Base-by-base conservation (phyloP, 2,329 filamentous ascomycete species). In the Drechslera avenae region DNA sequence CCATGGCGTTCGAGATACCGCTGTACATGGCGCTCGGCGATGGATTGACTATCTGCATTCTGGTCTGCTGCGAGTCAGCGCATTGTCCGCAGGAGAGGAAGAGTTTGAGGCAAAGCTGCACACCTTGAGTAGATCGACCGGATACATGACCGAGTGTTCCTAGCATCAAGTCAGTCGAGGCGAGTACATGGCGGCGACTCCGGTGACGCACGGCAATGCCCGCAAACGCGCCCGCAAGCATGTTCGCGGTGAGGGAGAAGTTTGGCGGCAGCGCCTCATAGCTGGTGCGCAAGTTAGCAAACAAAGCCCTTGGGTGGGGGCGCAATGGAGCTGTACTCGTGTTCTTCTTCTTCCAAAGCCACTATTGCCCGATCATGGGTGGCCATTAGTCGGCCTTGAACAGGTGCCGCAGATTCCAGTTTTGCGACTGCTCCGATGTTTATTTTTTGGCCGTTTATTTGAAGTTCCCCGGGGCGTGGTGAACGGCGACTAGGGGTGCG, bases 71-170 rank as follows among this genome's bases (percentile, higher is more conserved):
- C 19, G 30, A 36, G 57, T 69, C 57, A 70, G 62, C 61, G 52
- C 56, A 46, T 37, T 34, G 45, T 28, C 41, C 47, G 32, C n/a
- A 42, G 35, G 28, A 31, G 6, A 26, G 46, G 19, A 32, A 28
- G 9, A 32, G 37, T 13, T 19, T 5, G 5, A 35, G 13, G 8
- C 16, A 28, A 32, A 53, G 52, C 49, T 44, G 68, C 79, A 59
- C 74, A 97, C 94, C 88, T 99, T 99, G 73, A 99, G 89, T 63
- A 96, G 86, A 79, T 99, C 94, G 71, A 99, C 89, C 16, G 94
- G 94, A 73, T 99, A 99, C 94, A 99, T 97, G 68, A 96, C 92
- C 52, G 93, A 95, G 76, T 97, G 93, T 79, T 97, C 93, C 92
- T 97, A 54, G 57, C 40, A 55, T 56, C 61, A 37, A 41, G 54